Percentiles rank a stretch among this genome's conserved stretches.
These are phyloP conservation scores for Talaromyces wortmannii DNA, from an alignment of 495 filamentous ascomycete species.

Conservation along the genomic window DNA sequence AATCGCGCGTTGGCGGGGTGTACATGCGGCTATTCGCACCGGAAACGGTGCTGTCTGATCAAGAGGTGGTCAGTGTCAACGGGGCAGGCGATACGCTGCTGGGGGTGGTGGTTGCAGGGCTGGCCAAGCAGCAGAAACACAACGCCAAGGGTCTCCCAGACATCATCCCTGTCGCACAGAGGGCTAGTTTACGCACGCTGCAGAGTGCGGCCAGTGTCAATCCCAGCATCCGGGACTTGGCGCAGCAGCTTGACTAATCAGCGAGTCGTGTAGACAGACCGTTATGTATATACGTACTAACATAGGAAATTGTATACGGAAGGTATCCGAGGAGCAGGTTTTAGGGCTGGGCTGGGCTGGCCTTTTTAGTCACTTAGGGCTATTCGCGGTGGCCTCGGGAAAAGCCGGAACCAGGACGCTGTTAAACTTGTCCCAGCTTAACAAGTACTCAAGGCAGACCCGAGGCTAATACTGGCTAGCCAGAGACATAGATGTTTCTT, in stretches of 20 bases:
- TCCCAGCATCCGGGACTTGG: conserved; percentile 19
- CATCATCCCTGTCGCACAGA: conserved; percentile 50
- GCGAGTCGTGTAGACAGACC: neutral
- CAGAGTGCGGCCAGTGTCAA: conserved; percentile 67
- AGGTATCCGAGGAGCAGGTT: too few species aligned
- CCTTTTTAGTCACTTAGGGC: neutral
- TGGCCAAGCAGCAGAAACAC: conserved; percentile 28
- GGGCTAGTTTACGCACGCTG: conserved; percentile 69
- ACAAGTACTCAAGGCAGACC: neutral
- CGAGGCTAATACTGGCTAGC: too few species aligned
- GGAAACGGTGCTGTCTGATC: conserved; percentile 47
- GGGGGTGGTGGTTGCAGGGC: conserved; percentile 68
- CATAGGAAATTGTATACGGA: neutral
- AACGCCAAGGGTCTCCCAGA: conserved; percentile 22
- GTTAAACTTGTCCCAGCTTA: neutral
- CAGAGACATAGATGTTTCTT: too few species aligned
- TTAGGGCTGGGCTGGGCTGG: too few species aligned
- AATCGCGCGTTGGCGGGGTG: conserved; percentile 61
- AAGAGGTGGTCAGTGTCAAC: conserved; percentile 80
- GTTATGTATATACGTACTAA: neutral
- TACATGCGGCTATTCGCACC: conserved; percentile 79
- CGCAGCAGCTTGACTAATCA: neutral
- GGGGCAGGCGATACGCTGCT: conserved; percentile 92
- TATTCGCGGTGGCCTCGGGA: neutral
- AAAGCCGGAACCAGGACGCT: neutral